Evolutionary conservation across 2,329 filamentous ascomycete genomes (phyloP), one percentile per base, ranked within the genome.

Genomic region (Colletotrichum spaethianum): DNA sequence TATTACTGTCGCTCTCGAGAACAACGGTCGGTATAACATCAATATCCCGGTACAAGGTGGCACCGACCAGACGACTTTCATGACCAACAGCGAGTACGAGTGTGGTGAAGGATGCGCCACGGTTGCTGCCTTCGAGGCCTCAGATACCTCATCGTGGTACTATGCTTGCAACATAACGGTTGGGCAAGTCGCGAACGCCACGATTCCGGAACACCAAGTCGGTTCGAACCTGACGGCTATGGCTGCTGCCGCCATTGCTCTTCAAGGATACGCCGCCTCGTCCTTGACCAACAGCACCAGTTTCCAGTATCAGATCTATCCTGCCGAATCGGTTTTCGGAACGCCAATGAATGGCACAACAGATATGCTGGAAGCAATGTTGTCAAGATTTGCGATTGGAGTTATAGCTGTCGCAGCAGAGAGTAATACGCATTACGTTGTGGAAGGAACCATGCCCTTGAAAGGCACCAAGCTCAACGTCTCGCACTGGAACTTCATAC

Each of bases 111-210:
- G 76, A 6, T 82, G 80, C 74, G 76, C 74, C 62, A 50, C 72
- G 18, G 76, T 85, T 8, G 72, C 78, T 36, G 83, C 79, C 2
- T 83, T 86, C 20, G 83, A 86, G 68, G 78, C 83, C 1, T 83
- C 80, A 0, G 28, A 63, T 20, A 77, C 69, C 1, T 66, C 79
- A 5, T 77, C 83, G 0, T 86, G 83, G 83, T 84, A 80, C 67
- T 86, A 86, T 75, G 71, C 63, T 18, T 86, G 84, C 76, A 81
- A 84, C 62, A 77, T 83, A 20, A 82, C 78, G 0, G 61, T 85
- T 5, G 77, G 76, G 0, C 26, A 73, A 2, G 83, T 84, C 1
- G 63, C 52, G 28, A 83, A 77, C 57, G 84, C 81, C 2, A 76
- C 79, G 1, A 76, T 79, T 68, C 80, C 79, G 11, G 81, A 82